These are phyloP conservation scores for Syzygium aromaticum DNA, from an alignment of 345 rosid genomes.

Conservation along the genomic window DNA sequence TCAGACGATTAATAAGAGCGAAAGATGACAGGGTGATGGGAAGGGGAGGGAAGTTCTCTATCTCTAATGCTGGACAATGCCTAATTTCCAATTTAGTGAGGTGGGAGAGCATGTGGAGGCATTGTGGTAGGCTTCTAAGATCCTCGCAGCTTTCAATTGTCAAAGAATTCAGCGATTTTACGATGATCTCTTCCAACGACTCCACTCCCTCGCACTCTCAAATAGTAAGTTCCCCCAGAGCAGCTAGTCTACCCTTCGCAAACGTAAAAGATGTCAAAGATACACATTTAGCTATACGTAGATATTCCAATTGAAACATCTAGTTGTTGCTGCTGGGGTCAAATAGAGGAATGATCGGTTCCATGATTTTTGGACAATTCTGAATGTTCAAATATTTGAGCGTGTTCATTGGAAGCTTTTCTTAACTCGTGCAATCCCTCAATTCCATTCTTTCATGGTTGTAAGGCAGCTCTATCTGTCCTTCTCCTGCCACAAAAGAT, in stretches of 20 bases:
- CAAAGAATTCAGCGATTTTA: no score
- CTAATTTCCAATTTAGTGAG: background rate
- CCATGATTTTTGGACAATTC: background rate
- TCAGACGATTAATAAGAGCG: background rate
- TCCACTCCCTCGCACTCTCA: background rate
- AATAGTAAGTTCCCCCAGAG: background rate
- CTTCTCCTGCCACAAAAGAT: background rate
- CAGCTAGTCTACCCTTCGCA: background rate
- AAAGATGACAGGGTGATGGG: background rate
- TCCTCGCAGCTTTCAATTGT: rapidly evolving
- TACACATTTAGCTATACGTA: no score
- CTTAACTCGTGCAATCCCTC: no score
- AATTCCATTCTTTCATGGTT: background rate
- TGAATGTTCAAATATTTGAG: no score
- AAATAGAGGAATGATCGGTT: background rate
- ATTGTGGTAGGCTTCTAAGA: no score
- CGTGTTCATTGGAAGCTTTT: no score
- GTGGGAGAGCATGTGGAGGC: background rate
- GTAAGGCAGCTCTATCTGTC: background rate
- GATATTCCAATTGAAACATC: background rate
- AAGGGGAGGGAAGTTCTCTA: background rate
- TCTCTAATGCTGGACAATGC: background rate
- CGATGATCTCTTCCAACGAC: background rate
- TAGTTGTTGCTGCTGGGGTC: background rate
- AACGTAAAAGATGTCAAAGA: no score